Evolutionary conservation across 345 rosid genomes (phyloP), one percentile per base, ranked within the genome.

Genomic region (Kandelia obovata): DNA sequence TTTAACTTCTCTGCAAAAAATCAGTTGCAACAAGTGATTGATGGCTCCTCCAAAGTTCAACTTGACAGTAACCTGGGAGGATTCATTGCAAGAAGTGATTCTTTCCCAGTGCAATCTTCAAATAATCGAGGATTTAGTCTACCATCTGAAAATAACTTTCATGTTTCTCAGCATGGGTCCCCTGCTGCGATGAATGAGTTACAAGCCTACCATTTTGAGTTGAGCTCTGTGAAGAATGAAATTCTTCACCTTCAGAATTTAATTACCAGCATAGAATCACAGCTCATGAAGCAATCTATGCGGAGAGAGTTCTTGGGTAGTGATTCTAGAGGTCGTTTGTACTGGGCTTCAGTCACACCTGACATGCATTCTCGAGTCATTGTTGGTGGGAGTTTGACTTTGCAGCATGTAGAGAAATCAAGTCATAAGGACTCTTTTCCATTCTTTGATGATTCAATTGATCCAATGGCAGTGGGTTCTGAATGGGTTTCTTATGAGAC

Each of bases 271-370:
- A 71, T 80, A 61, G 92, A 88, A 63, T 80, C 77, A 26, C 91
- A 90, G 85, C 83, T 92, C 66, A 73, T 73, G 35, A 90, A 80
- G 75, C 80, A 81, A 72, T 83, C 96, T 60, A 60, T 87, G 52
- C 89, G 97, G 43, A 85, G 84, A 79, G 93, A 95, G 66, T 87
- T 87, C 82, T 73, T 92, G 85, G 99, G 99, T n/a, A 72, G 74
- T 63, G 99, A 95, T 85, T 84, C 92, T 68, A 61, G 78, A 65
- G 92, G 93, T 76, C 92, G 88, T 59, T 68, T 95, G 65, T 95
- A 95, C 76, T 95, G 96, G 96, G 83, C 85, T 80, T 88, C 93
- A 66, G 82, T 81, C 46, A 69, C 78, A 60, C 88, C 78, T 11
- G 84, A 78, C 28, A 79, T 81, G 68, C 68, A 71, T 83, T 86